Evolutionary conservation across 2,329 filamentous ascomycete species (phyloP), one percentile per base, ranked within the genome.

Genomic region (Kalmusia sp.): DNA sequence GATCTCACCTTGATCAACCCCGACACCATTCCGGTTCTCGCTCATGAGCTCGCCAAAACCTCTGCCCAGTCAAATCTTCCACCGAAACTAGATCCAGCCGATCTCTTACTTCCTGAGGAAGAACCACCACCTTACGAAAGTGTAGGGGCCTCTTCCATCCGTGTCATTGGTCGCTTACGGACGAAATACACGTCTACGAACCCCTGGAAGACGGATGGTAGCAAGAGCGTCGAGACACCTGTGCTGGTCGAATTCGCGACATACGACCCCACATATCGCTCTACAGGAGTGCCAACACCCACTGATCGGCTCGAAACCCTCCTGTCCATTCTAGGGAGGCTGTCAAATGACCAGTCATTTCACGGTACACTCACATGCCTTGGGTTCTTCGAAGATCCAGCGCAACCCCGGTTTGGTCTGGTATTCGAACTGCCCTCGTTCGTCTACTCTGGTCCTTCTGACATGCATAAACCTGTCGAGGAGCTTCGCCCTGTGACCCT

Each of bases 381-480:
- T 80, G 90, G 58, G 65, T 93, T 91, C 65, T 92, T 91, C 63
- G 89, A 93, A 68, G 90, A 93, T 63, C 80, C 88, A 48, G 82
- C 84, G 48, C 87, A 90, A 50, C 77, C 79, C 0, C 82, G 90
- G 8, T 84, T 92, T 49, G 90, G 90, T 4, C 79, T 93, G 9
- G 82, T 93, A 9, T 93, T 91, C 64, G 87, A 89, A 44, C 84
- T 93, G 25, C 90, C 90, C 1, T 80, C 83, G 1, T 73, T 72
- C 7, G 71, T 78, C 11, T 76, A 77, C 55, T 73, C 73, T 8
- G 71, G 72, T 57, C 48, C 71, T 47, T 79, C 82, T 7, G 88
- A 90, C 73, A 82, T 84, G 57, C 78, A 85, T 8, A 68, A 72
- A 41, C 49, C 63, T 25, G 15, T 63, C 21, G 70, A 69, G 17